Evolutionary conservation across 176 grass and related monocot species (phyloP), one percentile per base, ranked within the genome.

Genomic region (Oryza punctata): DNA sequence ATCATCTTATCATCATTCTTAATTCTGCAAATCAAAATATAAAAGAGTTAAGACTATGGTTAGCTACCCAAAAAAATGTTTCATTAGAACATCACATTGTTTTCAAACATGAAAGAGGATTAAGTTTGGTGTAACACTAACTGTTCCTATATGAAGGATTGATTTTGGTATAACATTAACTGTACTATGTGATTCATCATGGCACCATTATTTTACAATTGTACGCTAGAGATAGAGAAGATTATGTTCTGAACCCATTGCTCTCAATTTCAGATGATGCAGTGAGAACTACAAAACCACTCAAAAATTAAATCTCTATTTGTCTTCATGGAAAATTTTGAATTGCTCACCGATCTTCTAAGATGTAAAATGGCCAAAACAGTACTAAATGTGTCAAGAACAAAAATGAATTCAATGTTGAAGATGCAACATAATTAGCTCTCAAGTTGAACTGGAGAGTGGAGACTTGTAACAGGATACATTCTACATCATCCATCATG

Each of bases 1-100:
- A 95, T 95, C 76, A 98, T 79, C 78, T 88, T 98, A 87, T 98
- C 96, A 83, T 98, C 96, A 81, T 93, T 88, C 65, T 93, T 98
- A 72, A 98, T 98, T 82, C 96, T 98, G 72, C 73, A 65, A 27
- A 64, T 32, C 81, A 24, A 76, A n/a, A 81, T 44, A 76, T 64
- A 81, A 70, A 44, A 73, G 64, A 15, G 14, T 68, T 68, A n/a
- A n/a, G n/a, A 13, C 41, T 71, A 76, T 19, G 19, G 25, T 27
- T 65, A 30, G 21, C 63, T 40, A 82, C 45, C 50, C 25, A 32
- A 61, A 72, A 63, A 28, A 30, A 72, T 29, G 12, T 46, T 47
- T 61, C 23, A 44, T 61, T 32, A 28, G 24, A 82, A 82, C 33
- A 63, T 41, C 7, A 69, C 3, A 21, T 13, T 68, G 24, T 61